Evolutionary conservation across 1,284 basidiomycete genomes (phyloP).

Genomic region (Pyrrhoderma lamaoense): DNA sequence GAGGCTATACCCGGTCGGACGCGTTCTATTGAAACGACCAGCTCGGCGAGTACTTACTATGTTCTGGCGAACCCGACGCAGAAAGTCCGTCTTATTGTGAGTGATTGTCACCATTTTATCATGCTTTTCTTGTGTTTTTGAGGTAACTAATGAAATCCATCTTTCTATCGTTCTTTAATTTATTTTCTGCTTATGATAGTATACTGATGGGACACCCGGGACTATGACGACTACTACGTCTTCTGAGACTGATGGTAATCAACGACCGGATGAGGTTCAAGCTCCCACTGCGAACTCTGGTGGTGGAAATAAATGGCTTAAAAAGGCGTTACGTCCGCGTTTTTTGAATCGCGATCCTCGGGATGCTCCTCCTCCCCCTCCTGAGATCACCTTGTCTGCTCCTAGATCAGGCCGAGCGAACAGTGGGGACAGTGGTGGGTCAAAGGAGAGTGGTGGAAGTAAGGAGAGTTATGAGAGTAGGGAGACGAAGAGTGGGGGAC

Average conservation of each 20-base stretch:
- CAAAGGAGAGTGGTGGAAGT: neutral
- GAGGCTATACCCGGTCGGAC: slow-evolving; percentile 23
- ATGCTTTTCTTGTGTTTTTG: no score
- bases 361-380: neutral
- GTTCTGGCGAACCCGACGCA: slow-evolving; percentile 58
- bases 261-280: neutral
- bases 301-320: neutral
- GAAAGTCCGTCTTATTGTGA: slow-evolving; percentile 63
- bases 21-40: slow-evolving; percentile 35
- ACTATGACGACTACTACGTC: slow-evolving; percentile 1
- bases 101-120: slow-evolving; percentile 22
- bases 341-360: neutral
- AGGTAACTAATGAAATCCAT: no score
- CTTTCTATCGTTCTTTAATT: no score
- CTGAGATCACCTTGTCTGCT: neutral
- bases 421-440: neutral
- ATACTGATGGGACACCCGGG: neutral
- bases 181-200: neutral
- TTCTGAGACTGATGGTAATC: neutral
- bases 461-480: slow-evolving; percentile 1
- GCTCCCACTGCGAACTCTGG: neutral
- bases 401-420: neutral
- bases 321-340: neutral
- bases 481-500: neutral
- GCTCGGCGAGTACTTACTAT: slow-evolving; percentile 64